These are phyloP conservation scores for Emericellopsis atlantica DNA, from an alignment of 2,329 filamentous ascomycete genomes.

Conservation along the genomic window DNA sequence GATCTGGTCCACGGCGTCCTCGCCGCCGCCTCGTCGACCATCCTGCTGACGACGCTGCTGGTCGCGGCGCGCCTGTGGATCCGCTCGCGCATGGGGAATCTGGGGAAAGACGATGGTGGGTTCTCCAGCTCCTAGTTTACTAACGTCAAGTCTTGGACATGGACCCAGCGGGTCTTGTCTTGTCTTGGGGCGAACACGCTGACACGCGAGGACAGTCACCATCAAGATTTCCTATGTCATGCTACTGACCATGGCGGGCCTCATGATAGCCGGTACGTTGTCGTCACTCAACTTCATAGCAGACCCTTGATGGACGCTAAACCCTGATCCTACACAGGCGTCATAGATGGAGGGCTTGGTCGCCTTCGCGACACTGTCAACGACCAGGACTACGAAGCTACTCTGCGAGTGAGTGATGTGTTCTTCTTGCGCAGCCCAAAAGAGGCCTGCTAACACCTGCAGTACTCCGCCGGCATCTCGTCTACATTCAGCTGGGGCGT, in stretches of 20 bases:
- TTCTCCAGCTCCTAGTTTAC: background rate
- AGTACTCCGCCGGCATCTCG: conserved; percentile 11
- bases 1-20: background rate
- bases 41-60: background rate
- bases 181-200: too few relatives aligned
- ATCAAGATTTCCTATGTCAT: too few relatives aligned
- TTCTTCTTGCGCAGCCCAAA: too few relatives aligned
- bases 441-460: background rate
- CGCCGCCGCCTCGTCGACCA: conserved; percentile 1
- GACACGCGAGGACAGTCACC: too few relatives aligned
- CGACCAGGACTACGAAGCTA: background rate
- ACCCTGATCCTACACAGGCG: too few relatives aligned
- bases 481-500: conserved; percentile 15
- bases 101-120: conserved; percentile 2
- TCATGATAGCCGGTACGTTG: too few relatives aligned
- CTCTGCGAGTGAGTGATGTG: background rate
- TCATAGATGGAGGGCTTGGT: background rate
- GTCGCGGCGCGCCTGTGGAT: conserved; percentile 1
- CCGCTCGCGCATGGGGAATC: background rate
- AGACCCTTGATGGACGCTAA: background rate
- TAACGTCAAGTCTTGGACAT: background rate
- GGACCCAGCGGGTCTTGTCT: too few relatives aligned
- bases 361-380: background rate
- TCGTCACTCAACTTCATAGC: too few relatives aligned
- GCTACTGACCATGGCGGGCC: too few relatives aligned